A percentile compares a stretch with the other conserved stretches of the same genome.
These are phyloP conservation scores for Russula dissimulans DNA, from an alignment of 768 basidiomycete species.

Conservation along the genomic window DNA sequence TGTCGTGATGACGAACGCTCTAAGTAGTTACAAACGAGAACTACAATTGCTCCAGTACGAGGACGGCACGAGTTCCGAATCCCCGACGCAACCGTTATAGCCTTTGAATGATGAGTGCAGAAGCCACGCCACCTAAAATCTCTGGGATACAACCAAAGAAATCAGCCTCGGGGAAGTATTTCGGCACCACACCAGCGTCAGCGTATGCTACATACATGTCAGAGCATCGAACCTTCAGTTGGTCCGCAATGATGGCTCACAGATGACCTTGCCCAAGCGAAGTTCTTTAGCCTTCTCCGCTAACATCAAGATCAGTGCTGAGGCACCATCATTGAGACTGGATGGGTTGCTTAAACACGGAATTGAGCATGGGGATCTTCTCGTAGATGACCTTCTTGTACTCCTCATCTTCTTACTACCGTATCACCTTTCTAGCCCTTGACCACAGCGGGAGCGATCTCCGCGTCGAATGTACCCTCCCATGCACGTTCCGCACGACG, in stretches of 20 bases:
- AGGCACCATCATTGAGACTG: conserved; percentile 91
- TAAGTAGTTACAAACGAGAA: too few species aligned
- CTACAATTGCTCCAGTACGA: not conserved
- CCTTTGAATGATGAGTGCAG: conserved; percentile 83
- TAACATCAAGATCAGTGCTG: conserved; percentile 90
- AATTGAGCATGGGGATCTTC: conserved; percentile 85
- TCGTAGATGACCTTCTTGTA: conserved; percentile 95
- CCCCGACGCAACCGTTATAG: conserved; percentile 32
- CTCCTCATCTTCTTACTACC: conserved; percentile 92
- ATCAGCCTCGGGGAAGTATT: conserved; percentile 87
- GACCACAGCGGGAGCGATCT: conserved; percentile 85
- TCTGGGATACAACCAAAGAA: not conserved
- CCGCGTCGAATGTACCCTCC: conserved; percentile 76
- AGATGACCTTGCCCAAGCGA: conserved; percentile 87
- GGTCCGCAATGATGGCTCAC: conserved; percentile 40
- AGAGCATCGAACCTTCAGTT: not conserved
- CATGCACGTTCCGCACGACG: conserved; percentile 87
- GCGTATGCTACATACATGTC: conserved; percentile 63
- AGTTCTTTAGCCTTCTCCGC: conserved; percentile 88
- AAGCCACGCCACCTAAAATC: conserved; percentile 76
- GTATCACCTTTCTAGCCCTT: conserved; percentile 92
- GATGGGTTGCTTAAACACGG: conserved; percentile 88
- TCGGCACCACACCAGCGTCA: conserved; percentile 92
- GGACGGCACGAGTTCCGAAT: not conserved
- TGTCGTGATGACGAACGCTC: not conserved